Evolutionary conservation across 2,329 filamentous ascomycete genomes (phyloP).

Genomic region (Graphilbum ipis-grandicollis): DNA sequence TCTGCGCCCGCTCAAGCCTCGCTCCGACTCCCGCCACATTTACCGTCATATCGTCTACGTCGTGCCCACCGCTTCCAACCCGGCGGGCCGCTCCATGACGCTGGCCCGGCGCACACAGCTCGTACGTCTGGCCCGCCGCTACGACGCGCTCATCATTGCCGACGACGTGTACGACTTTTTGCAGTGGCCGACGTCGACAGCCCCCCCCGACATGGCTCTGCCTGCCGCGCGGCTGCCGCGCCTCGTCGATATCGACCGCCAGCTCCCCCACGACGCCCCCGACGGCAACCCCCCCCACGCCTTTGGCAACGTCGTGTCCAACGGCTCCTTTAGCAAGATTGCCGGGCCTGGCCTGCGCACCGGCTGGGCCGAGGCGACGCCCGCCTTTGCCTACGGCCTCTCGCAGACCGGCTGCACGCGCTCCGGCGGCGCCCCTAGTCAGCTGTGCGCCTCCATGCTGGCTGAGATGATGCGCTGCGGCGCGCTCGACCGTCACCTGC

Average conservation of each 20-base stretch:
- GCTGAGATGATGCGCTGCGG: conserved; percentile 29
- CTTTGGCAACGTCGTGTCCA: conserved; percentile 71
- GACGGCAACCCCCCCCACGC: conserved; percentile 25
- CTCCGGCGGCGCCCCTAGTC: conserved; percentile 38
- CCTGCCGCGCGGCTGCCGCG: conserved; percentile 37
- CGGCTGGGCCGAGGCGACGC: conserved; percentile 70
- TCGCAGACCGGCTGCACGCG: conserved; percentile 34
- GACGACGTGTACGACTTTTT: conserved; percentile 95
- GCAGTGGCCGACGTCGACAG: conserved; percentile 44
- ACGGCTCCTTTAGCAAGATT: conserved; percentile 84
- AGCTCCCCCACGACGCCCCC: conserved; percentile 28
- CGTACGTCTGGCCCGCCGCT: conserved; percentile 57
- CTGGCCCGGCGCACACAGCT: conserved; percentile 47
- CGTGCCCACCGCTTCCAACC: conserved; percentile 80
- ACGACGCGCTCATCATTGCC: conserved; percentile 66
- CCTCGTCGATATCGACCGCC: conserved; percentile 60
- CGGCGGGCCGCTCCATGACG: conserved; percentile 69
- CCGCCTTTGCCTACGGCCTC: conserved; percentile 31
- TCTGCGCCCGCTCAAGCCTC: conserved; percentile 2
- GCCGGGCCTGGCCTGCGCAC: conserved; percentile 64
- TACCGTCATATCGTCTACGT: conserved; percentile 81
- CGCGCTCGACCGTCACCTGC: conserved; percentile 25
- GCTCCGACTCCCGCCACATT: conserved; percentile 43
- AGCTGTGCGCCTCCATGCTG: conserved; percentile 30
- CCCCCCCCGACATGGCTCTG: not conserved